These are phyloP conservation scores for Seminavis robusta DNA, from an alignment of 108 stramenopile species.

Conservation along the genomic window DNA sequence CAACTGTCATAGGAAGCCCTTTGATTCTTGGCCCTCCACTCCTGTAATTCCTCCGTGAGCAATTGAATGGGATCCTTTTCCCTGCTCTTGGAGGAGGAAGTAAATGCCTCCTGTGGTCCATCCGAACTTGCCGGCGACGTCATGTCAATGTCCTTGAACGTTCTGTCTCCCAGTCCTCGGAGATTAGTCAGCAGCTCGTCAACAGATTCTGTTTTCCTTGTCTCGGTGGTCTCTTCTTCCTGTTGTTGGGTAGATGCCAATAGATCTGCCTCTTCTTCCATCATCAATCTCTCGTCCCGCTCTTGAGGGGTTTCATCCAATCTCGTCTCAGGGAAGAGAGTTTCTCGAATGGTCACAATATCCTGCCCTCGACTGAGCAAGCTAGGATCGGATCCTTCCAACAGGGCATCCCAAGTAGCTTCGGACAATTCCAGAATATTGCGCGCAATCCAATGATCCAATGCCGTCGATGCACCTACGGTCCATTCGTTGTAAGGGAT, in stretches of 20 bases:
- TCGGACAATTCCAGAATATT: slow-evolving; percentile 68
- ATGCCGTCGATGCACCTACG: slow-evolving; percentile 72
- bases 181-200: neutral
- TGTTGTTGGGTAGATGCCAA: too few relatives aligned
- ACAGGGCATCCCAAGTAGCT: slow-evolving; percentile 60
- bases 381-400: slow-evolving; percentile 71
- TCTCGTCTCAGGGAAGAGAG: slow-evolving; percentile 81
- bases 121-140: neutral
- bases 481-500: slow-evolving; percentile 81
- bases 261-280: neutral
- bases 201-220: neutral
- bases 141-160: neutral
- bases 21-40: slow-evolving; percentile 57
- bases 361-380: slow-evolving; percentile 36
- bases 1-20: slow-evolving; percentile 59
- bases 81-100: neutral
- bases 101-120: neutral
- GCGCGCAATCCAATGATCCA: slow-evolving; percentile 88
- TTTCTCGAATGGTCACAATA: slow-evolving; percentile 61
- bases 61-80: neutral
- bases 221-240: neutral
- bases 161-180: neutral
- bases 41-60: slow-evolving; percentile 68
- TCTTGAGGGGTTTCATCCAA: slow-evolving; percentile 26
- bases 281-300: slow-evolving; percentile 20